Conservation (phyloP, 192 early-diverging fungal genomes). For the Coemansia sp. region DNA sequence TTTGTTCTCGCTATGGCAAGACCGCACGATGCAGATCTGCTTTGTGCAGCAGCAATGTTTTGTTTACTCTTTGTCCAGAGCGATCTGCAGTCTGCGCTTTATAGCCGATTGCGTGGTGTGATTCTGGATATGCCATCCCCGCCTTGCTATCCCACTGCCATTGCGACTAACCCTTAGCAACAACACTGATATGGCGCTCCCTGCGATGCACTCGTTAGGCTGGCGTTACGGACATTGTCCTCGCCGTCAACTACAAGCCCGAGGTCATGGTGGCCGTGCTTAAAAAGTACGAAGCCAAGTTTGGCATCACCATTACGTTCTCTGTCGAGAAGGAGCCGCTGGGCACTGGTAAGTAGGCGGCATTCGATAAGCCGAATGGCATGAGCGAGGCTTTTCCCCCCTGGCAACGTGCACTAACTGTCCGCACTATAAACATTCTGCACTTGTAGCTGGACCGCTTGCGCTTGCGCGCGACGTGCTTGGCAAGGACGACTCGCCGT, state of each 20-base stretch:
- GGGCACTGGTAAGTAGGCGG: constrained; percentile 71
- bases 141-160: not conserved
- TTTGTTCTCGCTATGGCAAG: constrained; percentile 1
- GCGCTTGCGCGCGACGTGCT: constrained; percentile 94
- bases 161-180: constrained; percentile 7
- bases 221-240: constrained; percentile 96
- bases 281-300: constrained; percentile 92
- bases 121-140: not conserved
- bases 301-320: constrained; percentile 93
- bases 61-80: not conserved
- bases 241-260: constrained; percentile 99
- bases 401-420: too few species aligned
- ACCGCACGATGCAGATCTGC: constrained; percentile 7
- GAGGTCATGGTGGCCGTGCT: constrained; percentile 96
- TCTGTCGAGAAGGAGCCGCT: constrained; percentile 97
- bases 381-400: too few species aligned
- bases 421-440: not conserved
- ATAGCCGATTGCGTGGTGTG: not conserved
- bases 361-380: too few species aligned
- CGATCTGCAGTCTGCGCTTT: not conserved
- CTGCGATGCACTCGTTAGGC: constrained; percentile 75
- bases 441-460: constrained; percentile 78
- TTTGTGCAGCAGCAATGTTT: not conserved
- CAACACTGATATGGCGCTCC: constrained; percentile 1
- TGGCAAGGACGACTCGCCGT: constrained; percentile 87